Evolutionary conservation across 768 basidiomycete species (phyloP).

Genomic region (Rhodosporidiobolus sp.): DNA sequence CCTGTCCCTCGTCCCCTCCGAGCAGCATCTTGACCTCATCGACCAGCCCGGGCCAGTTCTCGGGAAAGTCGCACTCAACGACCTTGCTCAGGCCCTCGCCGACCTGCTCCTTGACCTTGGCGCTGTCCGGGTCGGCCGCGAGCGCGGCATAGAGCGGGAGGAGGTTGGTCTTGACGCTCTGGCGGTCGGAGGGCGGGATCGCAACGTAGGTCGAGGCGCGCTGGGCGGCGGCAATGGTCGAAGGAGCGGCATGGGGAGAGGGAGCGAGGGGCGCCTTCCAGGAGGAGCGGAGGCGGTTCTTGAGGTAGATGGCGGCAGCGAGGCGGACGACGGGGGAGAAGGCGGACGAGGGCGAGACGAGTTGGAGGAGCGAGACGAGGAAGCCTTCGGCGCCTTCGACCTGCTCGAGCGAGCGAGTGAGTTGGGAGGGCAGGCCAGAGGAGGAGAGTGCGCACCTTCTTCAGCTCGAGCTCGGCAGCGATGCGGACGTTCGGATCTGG

Average conservation of each 20-base stretch:
- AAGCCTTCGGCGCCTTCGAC: slow-evolving; percentile 76
- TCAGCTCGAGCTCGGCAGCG: slow-evolving; percentile 78
- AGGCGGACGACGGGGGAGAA: slow-evolving; percentile 82
- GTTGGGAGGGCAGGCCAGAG: neutral
- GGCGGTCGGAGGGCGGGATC: slow-evolving; percentile 67
- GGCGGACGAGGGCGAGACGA: slow-evolving; percentile 67
- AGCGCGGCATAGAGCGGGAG: slow-evolving; percentile 68
- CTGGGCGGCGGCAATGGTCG: slow-evolving; percentile 15
- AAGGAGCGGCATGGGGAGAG: slow-evolving; percentile 9
- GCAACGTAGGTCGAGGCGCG: slow-evolving; percentile 52
- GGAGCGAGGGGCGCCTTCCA: slow-evolving; percentile 53
- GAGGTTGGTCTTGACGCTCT: slow-evolving; percentile 65
- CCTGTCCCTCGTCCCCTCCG: slow-evolving; percentile 65
- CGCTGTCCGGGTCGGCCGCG: slow-evolving; percentile 62
- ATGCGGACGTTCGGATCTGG: slow-evolving; percentile 79
- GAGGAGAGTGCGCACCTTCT: slow-evolving; percentile 58
- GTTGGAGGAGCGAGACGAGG: slow-evolving; percentile 76
- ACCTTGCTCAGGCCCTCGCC: slow-evolving; percentile 69
- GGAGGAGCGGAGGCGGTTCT: slow-evolving; percentile 73
- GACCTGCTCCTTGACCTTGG: slow-evolving; percentile 68
- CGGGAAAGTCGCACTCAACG: slow-evolving; percentile 73
- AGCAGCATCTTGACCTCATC: slow-evolving; percentile 62
- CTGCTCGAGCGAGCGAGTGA: slow-evolving; percentile 50
- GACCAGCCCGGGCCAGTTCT: slow-evolving; percentile 68
- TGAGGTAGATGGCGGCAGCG: slow-evolving; percentile 80